A percentile compares a stretch with the other conserved stretches of the same genome.
phyloP scores from a whole-genome alignment of 2,329 filamentous ascomycete species.

The Apiospora rasikravindrae region DNA sequence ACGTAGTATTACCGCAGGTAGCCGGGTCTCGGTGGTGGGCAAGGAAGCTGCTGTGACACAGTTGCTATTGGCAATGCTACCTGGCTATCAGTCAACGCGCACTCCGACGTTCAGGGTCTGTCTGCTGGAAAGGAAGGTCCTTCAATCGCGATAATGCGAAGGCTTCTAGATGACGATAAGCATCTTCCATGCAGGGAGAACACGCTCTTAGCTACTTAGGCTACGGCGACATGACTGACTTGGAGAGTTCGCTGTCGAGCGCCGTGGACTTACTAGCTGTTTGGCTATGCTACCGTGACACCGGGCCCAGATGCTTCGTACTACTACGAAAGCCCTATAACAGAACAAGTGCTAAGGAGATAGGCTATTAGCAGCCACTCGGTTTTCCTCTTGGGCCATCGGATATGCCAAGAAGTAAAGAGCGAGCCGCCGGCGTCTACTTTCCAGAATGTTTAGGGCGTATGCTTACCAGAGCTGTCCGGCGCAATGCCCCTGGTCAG shows the following conservation, averaged over 20 bases:
- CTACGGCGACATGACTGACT: neutral
- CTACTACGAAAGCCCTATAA: neutral
- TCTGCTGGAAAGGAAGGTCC: slow-evolving; percentile 8
- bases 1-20: neutral
- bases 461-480: neutral
- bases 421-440: neutral
- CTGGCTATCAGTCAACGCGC: neutral
- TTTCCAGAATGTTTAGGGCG: too few relatives aligned
- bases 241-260: neutral
- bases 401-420: neutral
- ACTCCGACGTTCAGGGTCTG: neutral
- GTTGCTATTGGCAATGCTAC: slow-evolving; percentile 2
- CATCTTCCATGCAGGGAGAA: neutral
- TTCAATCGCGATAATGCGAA: neutral
- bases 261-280: neutral
- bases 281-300: neutral
- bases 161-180: neutral
- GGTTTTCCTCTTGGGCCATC: neutral
- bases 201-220: too few relatives aligned
- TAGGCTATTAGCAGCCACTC: neutral
- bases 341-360: neutral
- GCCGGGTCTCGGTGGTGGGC: neutral
- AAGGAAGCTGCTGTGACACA: neutral
- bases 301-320: neutral
- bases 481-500: neutral